Conservation (phyloP, 2,329 filamentous ascomycete species). For the Fusarium haematococcum region DNA sequence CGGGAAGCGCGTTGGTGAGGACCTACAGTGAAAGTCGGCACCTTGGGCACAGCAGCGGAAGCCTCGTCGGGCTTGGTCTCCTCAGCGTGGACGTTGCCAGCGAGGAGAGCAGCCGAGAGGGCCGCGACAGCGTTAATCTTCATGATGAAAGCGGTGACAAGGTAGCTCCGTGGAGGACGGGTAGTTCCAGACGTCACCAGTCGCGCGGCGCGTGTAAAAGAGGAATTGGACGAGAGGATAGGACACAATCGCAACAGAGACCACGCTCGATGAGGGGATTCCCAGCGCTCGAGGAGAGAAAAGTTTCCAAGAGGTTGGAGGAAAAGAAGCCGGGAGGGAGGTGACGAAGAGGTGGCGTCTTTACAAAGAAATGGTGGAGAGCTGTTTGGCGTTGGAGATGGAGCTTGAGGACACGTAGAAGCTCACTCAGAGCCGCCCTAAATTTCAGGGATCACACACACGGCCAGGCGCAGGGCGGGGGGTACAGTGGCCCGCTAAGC, state of each 20-base stretch:
- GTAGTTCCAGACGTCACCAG: conserved; percentile 32
- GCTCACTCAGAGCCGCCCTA: conserved; percentile 40
- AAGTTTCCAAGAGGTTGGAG: conserved; percentile 45
- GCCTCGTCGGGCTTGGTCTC: conserved; percentile 67
- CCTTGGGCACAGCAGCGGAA: conserved; percentile 69
- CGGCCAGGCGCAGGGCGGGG: conserved; percentile 33
- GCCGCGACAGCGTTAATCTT: conserved; percentile 85
- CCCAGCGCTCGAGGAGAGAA: conserved; percentile 46
- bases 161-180: conserved; percentile 24
- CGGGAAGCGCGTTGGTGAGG: background rate
- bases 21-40: conserved; percentile 90
- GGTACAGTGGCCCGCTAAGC: conserved; percentile 29
- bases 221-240: conserved; percentile 1
- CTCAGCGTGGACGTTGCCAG: conserved; percentile 76
- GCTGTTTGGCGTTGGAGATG: conserved; percentile 35
- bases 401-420: conserved; percentile 52
- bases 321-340: conserved; percentile 31
- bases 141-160: conserved; percentile 75
- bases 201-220: conserved; percentile 35
- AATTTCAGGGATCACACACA: conserved; percentile 41
- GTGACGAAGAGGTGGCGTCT: conserved; percentile 38
- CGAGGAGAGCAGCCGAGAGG: conserved; percentile 78
- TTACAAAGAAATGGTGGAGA: conserved; percentile 43
- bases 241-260: conserved; percentile 12
- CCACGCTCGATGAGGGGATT: conserved; percentile 24